These are phyloP conservation scores for Metschnikowia lachancei DNA, from an alignment of 805 yeast species.

Conservation along the genomic window DNA sequence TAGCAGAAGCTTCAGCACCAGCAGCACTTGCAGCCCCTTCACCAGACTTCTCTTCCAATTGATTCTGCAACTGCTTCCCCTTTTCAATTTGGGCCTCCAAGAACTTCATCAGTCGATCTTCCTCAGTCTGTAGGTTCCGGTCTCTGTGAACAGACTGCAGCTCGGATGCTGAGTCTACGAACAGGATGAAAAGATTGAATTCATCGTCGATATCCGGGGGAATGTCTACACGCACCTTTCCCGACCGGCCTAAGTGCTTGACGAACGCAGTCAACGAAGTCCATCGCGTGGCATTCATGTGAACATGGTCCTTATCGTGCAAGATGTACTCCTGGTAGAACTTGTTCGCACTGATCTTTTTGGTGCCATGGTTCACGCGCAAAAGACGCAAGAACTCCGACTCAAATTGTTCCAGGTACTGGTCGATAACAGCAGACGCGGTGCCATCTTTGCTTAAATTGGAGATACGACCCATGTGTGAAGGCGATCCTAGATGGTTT, in stretches of 20 bases:
- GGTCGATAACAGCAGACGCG: slow-evolving; percentile 49
- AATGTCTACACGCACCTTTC: slow-evolving; percentile 49
- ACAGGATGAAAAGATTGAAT: slow-evolving; percentile 33
- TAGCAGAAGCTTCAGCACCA: too few species aligned
- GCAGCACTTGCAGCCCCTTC: too few species aligned
- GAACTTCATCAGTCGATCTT: slow-evolving; percentile 16
- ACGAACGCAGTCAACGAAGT: slow-evolving; percentile 65
- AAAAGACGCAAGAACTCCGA: slow-evolving; percentile 62
- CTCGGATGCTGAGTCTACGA: slow-evolving; percentile 17
- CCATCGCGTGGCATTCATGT: slow-evolving; percentile 89
- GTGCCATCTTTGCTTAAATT: slow-evolving; percentile 36
- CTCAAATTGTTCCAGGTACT: slow-evolving; percentile 60
- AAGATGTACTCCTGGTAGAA: slow-evolving; percentile 86
- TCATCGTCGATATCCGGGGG: slow-evolving; percentile 33
- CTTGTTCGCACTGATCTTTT: slow-evolving; percentile 72
- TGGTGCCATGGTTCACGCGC: slow-evolving; percentile 74
- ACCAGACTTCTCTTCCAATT: neutral
- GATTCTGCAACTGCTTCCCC: slow-evolving; percentile 11
- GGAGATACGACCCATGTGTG: slow-evolving; percentile 60
- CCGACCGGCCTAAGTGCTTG: slow-evolving; percentile 53
- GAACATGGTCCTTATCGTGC: slow-evolving; percentile 76
- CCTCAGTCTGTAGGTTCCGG: slow-evolving; percentile 15
- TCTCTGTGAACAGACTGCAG: neutral
- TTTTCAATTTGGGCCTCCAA: slow-evolving; percentile 17
- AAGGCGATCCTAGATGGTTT: slow-evolving; percentile 80